phyloP scores from a whole-genome alignment of 192 early-diverging fungal species.

The Cetraspora pellucida region DNA sequence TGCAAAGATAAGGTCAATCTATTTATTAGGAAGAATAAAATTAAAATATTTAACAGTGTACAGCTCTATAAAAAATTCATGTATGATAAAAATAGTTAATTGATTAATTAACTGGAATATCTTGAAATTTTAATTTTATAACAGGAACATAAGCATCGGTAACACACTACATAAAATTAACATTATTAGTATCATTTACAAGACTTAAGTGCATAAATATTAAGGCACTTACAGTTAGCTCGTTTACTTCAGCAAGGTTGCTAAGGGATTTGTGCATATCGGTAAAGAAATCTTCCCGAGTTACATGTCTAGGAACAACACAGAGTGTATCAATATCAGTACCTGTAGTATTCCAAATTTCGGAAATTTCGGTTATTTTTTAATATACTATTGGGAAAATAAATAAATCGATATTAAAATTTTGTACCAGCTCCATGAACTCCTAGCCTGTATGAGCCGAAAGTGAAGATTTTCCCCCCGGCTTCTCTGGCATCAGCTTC shows the following conservation, averaged over 20 bases:
- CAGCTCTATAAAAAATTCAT: not conserved
- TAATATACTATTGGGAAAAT: not conserved
- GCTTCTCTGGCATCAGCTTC: slow-evolving; percentile 84
- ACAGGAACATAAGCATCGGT: slow-evolving; percentile 93
- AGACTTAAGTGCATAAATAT: not conserved
- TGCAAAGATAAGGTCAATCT: slow-evolving; percentile 96
- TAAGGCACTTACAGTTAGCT: slow-evolving; percentile 64
- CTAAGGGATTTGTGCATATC: slow-evolving; percentile 87
- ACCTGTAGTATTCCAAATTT: slow-evolving; percentile 46
- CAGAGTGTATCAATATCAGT: slow-evolving; percentile 99
- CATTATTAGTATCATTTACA: not conserved
- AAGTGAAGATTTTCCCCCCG: slow-evolving; percentile 97
- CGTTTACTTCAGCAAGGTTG: slow-evolving; percentile 77
- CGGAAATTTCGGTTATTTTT: no score
- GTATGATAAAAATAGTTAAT: not conserved
- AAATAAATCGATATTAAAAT: not conserved
- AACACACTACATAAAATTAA: slow-evolving; percentile 52
- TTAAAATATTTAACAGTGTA: not conserved
- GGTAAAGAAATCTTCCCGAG: slow-evolving; percentile 90
- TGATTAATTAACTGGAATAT: slow-evolving; percentile 69
- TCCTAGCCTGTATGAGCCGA: slow-evolving; percentile 94
- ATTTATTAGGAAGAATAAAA: not conserved
- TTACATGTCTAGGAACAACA: slow-evolving; percentile 88
- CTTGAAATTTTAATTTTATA: slow-evolving; percentile 91
- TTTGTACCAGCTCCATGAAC: slow-evolving; percentile 84